Evolutionary conservation across 2,329 filamentous ascomycete species (phyloP).

Genomic region (Penicillium sp.): DNA sequence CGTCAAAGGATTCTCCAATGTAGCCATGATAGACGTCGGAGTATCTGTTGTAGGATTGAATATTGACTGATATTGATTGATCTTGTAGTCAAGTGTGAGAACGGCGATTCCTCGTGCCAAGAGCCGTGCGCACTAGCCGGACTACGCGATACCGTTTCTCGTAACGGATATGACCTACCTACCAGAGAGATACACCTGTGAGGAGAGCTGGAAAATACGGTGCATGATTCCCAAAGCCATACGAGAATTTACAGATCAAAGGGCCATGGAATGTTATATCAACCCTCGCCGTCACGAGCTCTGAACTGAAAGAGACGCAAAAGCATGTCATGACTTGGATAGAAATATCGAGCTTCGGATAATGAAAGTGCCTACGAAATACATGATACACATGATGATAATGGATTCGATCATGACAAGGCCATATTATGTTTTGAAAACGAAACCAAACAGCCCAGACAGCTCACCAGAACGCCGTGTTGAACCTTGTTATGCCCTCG

Average conservation of each 20-base stretch:
- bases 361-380: neutral
- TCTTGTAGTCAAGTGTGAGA: neutral
- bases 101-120: slow-evolving; percentile 10
- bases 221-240: neutral
- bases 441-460: neutral
- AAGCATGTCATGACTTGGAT: neutral
- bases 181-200: neutral
- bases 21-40: slow-evolving; percentile 2
- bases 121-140: slow-evolving; percentile 5
- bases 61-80: too few species aligned
- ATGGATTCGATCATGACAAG: neutral
- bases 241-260: neutral
- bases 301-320: neutral
- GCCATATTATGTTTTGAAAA: neutral
- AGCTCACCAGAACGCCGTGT: slow-evolving; percentile 25
- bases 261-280: neutral
- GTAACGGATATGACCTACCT: neutral
- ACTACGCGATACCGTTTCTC: neutral
- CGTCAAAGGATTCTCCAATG: slow-evolving; percentile 17
- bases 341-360: neutral
- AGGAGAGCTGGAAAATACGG: neutral
- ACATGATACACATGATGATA: neutral
- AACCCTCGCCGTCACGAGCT: neutral
- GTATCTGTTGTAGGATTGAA: neutral
- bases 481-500: slow-evolving; percentile 28